Evolutionary conservation across 345 rosid species (phyloP), one percentile per base, ranked within the genome.

Genomic region (Eucalyptus pauciflora): DNA sequence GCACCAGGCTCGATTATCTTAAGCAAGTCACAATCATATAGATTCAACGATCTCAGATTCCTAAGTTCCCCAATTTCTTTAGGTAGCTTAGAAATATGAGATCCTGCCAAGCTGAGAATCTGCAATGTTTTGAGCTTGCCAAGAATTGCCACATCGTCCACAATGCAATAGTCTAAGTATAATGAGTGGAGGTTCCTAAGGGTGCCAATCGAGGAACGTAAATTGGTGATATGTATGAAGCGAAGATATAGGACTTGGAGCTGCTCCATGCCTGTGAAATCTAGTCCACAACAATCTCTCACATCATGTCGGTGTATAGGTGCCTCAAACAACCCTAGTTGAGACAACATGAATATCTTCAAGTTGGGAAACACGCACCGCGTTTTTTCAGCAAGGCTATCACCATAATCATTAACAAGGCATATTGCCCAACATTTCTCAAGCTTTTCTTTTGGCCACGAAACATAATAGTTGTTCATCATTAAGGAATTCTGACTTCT

Each of bases 261-360:
- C 18, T 64, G 8, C 37, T n/a, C 2, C 76, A 29, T 64, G 2
- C 3, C 0, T 64, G 37, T 64, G 76, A 64, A 64, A 29, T 64
- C 7, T 3, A 54, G 60, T 54, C 67, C 14, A 2, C 7, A 60
- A 0, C n/a, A 60, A 11, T 60, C 31, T 25, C 31, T 4, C 67
- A 5, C 67, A 25, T 60, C n/a, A 60, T 25, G 67, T 60, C 5
- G 67, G 14, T 51, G 52, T 50, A 50, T 15, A 15, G 52, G 52
- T 5, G 7, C 0, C 52, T 2, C 52, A 3, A 50, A 15, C 18
- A 0, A 50, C 52, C 52, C 52, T 15, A 50, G 0, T 0, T 60
- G 67, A 60, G 67, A 60, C 15, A 25, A 60, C 67, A 60, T 1
- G 14, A 60, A 5, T 25, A 60, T 60, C 13, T 60, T 25, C 67